Percentiles rank a stretch among this genome's conserved stretches.
Conservation (phyloP, 306 rosid genomes). For the Carpinus viminea region DNA sequence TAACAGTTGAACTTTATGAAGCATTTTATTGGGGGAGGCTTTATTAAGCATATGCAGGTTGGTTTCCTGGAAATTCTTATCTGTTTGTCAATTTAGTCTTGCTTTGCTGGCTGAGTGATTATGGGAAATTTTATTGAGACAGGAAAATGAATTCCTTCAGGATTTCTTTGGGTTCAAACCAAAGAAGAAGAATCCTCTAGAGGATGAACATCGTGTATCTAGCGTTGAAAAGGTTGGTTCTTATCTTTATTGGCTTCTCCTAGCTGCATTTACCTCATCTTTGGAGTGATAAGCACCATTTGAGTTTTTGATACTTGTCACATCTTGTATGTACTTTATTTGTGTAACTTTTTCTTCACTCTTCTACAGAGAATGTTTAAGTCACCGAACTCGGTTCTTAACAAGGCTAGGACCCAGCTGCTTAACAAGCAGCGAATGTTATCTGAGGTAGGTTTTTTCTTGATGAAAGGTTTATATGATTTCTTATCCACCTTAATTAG, state of each 20-base stretch:
- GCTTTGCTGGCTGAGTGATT: neutral
- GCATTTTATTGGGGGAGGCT: conserved; percentile 92
- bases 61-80: conserved; percentile 17
- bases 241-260: neutral
- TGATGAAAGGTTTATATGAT: neutral
- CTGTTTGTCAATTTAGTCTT: conserved; percentile 7
- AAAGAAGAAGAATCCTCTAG: conserved; percentile 47
- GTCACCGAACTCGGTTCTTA: conserved; percentile 83
- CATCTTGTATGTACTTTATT: neutral
- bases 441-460: conserved; percentile 60
- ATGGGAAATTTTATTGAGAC: conserved; percentile 1
- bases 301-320: neutral
- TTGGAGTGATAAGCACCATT: neutral
- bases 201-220: conserved; percentile 62
- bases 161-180: conserved; percentile 81
- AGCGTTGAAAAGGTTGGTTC: conserved; percentile 69
- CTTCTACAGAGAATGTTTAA: conserved; percentile 69
- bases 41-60: conserved; percentile 94
- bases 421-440: conserved; percentile 79
- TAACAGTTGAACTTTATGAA: conserved; percentile 79
- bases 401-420: conserved; percentile 84
- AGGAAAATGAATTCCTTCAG: conserved; percentile 92
- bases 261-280: neutral
- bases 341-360: neutral
- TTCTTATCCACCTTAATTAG: neutral